These are phyloP conservation scores for Pavlovales sp. DNA, from an alignment of 208 protist genomes.

Conservation along the genomic window DNA sequence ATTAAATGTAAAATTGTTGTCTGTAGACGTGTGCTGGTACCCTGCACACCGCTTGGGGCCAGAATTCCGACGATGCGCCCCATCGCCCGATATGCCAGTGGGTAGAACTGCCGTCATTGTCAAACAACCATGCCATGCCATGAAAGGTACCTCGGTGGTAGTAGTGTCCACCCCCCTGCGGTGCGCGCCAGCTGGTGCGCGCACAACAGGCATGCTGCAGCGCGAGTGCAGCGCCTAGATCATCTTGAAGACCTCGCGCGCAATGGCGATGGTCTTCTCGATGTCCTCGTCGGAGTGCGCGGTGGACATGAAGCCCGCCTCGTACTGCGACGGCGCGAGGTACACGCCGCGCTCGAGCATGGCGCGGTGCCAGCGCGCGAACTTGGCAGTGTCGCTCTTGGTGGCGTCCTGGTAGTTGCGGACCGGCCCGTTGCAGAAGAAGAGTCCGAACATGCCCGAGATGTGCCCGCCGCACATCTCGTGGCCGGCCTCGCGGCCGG, in stretches of 20 bases:
- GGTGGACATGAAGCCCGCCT: constrained; percentile 58
- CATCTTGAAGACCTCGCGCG: constrained; percentile 49
- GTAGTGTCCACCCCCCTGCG: no score
- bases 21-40: no score
- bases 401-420: constrained; percentile 53
- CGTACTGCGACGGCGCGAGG: constrained; percentile 58
- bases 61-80: no score
- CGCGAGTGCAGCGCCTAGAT: no score
- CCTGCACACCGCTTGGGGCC: no score
- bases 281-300: constrained; percentile 58
- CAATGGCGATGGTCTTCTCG: constrained; percentile 51
- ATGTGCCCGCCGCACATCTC: constrained; percentile 53
- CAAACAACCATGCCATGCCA: no score
- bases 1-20: no score
- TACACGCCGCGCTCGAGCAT: constrained; percentile 61
- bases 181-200: no score
- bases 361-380: constrained; percentile 56
- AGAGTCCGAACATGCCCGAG: constrained; percentile 58
- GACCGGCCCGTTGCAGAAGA: constrained; percentile 55
- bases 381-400: constrained; percentile 56
- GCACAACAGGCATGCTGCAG: no score
- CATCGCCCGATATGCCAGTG: no score
- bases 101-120: no score
- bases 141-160: no score
- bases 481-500: constrained; percentile 45